Evolutionary conservation across 2,329 filamentous ascomycete species (phyloP).

Genomic region (Trichocomaceae sp.): DNA sequence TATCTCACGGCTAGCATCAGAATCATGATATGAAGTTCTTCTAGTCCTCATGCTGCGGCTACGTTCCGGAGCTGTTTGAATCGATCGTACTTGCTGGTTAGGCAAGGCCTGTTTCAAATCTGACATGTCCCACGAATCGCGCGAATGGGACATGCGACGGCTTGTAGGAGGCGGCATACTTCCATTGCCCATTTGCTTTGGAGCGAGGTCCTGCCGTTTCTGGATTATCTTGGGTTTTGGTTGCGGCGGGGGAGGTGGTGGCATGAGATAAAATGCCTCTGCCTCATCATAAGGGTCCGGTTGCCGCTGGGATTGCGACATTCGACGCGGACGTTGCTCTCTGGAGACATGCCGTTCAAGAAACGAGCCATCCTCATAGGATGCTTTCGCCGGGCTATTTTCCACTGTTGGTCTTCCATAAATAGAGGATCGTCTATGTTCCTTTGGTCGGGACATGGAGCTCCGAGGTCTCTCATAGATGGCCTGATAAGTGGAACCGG

Average conservation of each 20-base stretch:
- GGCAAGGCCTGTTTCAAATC: slow-evolving; percentile 30
- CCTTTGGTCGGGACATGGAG: slow-evolving; percentile 29
- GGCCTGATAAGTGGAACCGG: slow-evolving; percentile 19
- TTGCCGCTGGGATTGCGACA: slow-evolving; percentile 20
- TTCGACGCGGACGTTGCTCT: slow-evolving; percentile 24
- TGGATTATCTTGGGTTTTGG: slow-evolving; percentile 31
- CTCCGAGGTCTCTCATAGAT: slow-evolving; percentile 28
- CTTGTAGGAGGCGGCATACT: slow-evolving; percentile 20
- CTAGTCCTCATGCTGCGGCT: slow-evolving; percentile 26
- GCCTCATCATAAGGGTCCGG: slow-evolving; percentile 23
- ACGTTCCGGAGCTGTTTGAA: slow-evolving; percentile 26
- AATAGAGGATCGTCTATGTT: slow-evolving; percentile 29
- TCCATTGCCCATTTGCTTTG: slow-evolving; percentile 27
- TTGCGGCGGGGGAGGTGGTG: slow-evolving; percentile 29
- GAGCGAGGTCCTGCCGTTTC: slow-evolving; percentile 26
- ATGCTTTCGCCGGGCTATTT: slow-evolving; percentile 24
- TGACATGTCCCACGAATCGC: slow-evolving; percentile 26
- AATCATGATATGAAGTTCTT: slow-evolving; percentile 30
- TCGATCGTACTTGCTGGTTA: slow-evolving; percentile 25
- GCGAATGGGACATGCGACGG: slow-evolving; percentile 24
- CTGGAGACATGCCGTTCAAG: slow-evolving; percentile 25
- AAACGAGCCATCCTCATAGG: slow-evolving; percentile 25
- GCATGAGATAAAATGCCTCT: slow-evolving; percentile 40
- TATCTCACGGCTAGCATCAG: slow-evolving; percentile 25
- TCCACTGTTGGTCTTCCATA: slow-evolving; percentile 32